Conservation (phyloP, 805 yeast genomes). For the Candida chauliodis region DNA sequence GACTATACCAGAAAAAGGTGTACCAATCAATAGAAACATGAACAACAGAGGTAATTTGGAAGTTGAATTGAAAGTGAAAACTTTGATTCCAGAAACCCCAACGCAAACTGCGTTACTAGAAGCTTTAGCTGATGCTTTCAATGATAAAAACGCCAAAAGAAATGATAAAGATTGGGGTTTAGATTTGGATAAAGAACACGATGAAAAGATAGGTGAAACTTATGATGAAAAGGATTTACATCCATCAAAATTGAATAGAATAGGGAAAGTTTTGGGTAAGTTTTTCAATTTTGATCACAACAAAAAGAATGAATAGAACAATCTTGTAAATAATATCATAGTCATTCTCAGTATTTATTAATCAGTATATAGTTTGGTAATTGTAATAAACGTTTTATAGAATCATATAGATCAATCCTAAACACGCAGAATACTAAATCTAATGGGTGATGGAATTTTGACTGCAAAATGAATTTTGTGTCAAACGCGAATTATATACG, state of each 20-base stretch:
- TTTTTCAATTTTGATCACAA: conserved; percentile 45
- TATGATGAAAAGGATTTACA: conserved; percentile 37
- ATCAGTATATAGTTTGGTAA: neutral
- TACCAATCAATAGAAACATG: conserved; percentile 58
- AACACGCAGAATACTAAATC: too few relatives aligned
- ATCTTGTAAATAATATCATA: conserved; percentile 5
- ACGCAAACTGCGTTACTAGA: conserved; percentile 88
- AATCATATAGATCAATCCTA: neutral
- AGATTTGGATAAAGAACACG: conserved; percentile 26
- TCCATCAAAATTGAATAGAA: conserved; percentile 50
- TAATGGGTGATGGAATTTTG: conserved; percentile 16
- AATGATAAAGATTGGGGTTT: conserved; percentile 44
- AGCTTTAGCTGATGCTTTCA: conserved; percentile 87
- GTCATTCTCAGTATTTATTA: too few relatives aligned
- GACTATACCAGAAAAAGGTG: conserved; percentile 82
- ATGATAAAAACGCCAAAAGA: conserved; percentile 76
- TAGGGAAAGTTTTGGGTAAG: conserved; percentile 56
- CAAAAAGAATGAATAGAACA: conserved; percentile 1
- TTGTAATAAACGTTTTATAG: neutral
- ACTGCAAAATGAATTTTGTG: conserved; percentile 7
- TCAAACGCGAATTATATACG: too few relatives aligned
- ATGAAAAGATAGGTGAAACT: conserved; percentile 17
- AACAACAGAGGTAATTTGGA: conserved; percentile 74
- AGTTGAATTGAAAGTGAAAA: conserved; percentile 67
- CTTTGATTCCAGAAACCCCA: conserved; percentile 72